A percentile compares a stretch with the other conserved stretches of the same genome.
phyloP scores from a whole-genome alignment of 2,329 filamentous ascomycete genomes.

The Rhytidhysteron rufulum region DNA sequence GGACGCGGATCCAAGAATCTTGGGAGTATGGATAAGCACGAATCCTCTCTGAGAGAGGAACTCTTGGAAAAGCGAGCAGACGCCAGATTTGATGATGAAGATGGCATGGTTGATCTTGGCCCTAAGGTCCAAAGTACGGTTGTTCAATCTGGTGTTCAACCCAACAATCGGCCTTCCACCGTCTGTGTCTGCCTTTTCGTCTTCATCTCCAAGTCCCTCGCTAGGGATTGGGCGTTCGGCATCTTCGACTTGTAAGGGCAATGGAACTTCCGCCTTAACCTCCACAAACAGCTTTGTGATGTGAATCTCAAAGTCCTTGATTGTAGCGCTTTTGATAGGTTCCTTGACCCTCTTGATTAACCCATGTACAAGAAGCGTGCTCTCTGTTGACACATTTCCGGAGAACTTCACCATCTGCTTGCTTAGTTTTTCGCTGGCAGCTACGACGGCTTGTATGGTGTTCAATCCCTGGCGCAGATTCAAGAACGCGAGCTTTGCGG shows the following conservation, averaged over 20 bases:
- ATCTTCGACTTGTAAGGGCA: conserved; percentile 58
- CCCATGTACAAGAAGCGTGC: conserved; percentile 77
- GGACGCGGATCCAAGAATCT: conserved; percentile 82
- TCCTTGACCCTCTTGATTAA: conserved; percentile 77
- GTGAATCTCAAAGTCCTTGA: conserved; percentile 80
- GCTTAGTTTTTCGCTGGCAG: conserved; percentile 59
- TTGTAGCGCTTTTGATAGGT: conserved; percentile 80
- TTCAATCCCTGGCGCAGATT: conserved; percentile 74
- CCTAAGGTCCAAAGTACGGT: conserved; percentile 88
- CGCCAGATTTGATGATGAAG: conserved; percentile 65
- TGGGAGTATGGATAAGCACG: conserved; percentile 82
- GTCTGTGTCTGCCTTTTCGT: conserved; percentile 50
- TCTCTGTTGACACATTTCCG: conserved; percentile 70
- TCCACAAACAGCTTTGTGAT: conserved; percentile 80
- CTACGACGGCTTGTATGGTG: conserved; percentile 78
- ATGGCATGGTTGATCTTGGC: conserved; percentile 88
- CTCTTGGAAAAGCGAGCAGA: conserved; percentile 68
- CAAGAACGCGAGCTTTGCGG: conserved; percentile 86
- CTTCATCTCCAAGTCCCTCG: conserved; percentile 45
- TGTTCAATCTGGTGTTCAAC: conserved; percentile 82
- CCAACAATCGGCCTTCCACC: conserved; percentile 66
- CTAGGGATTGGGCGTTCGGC: conserved; percentile 48
- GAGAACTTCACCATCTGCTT: conserved; percentile 96
- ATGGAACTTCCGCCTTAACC: conserved; percentile 57
- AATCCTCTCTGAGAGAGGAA: conserved; percentile 75